Percentiles rank a stretch among this genome's conserved stretches.
These are phyloP conservation scores for Fusarium sp. DNA, from an alignment of 2,329 filamentous ascomycete genomes.

Conservation along the genomic window DNA sequence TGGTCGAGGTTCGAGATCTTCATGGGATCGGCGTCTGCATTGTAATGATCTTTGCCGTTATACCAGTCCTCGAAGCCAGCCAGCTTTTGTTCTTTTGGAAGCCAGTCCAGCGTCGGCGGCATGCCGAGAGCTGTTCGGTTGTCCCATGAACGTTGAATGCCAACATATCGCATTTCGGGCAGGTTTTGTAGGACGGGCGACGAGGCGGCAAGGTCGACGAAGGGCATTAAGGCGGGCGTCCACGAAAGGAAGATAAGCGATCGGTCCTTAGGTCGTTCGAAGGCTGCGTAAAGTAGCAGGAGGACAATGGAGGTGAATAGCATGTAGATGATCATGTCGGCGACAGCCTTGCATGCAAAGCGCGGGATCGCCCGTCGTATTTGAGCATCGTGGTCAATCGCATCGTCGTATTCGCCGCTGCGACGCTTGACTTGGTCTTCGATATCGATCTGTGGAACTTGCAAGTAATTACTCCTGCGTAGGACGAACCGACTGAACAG, in stretches of 20 bases:
- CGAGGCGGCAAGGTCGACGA: slow-evolving; percentile 48
- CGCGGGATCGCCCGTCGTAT: not conserved
- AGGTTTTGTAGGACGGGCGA: slow-evolving; percentile 44
- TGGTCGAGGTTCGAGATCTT: slow-evolving; percentile 54
- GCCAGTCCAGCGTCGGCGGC: slow-evolving; percentile 38
- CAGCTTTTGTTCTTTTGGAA: slow-evolving; percentile 40
- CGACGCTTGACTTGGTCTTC: slow-evolving; percentile 15
- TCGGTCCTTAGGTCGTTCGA: slow-evolving; percentile 45
- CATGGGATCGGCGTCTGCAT: slow-evolving; percentile 52
- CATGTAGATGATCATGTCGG: slow-evolving; percentile 1
- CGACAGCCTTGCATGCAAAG: not conserved
- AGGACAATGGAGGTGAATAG: slow-evolving; percentile 7
- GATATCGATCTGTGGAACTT: slow-evolving; percentile 43
- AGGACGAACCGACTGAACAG: slow-evolving; percentile 11
- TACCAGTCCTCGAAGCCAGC: slow-evolving; percentile 48
- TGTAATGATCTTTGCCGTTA: slow-evolving; percentile 48
- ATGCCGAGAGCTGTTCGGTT: slow-evolving; percentile 44
- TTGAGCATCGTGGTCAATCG: not conserved
- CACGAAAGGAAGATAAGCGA: slow-evolving; percentile 52
- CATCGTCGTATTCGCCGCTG: not conserved
- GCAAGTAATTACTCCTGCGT: slow-evolving; percentile 21
- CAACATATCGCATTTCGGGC: slow-evolving; percentile 31
- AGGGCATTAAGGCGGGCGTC: slow-evolving; percentile 49
- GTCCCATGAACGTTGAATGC: slow-evolving; percentile 45
- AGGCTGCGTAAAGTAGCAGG: slow-evolving; percentile 34